Conservation (phyloP, 169 alveolate species). For the Plasmodium cynomolgi region DNA sequence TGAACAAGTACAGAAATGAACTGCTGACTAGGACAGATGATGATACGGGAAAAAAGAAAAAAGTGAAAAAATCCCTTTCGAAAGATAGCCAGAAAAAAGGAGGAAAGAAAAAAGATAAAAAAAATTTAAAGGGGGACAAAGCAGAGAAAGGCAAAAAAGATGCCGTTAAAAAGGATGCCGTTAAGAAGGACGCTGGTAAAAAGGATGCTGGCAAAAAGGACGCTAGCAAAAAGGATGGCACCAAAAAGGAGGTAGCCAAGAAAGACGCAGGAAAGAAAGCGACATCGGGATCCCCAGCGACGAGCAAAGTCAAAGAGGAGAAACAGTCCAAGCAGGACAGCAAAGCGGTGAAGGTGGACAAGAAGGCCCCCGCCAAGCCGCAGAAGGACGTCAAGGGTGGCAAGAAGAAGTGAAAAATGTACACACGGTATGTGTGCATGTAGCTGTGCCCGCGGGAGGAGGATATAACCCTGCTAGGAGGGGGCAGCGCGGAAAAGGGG, state of each 20-base stretch:
- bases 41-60: constrained; percentile 47
- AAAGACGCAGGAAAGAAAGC: constrained; percentile 1
- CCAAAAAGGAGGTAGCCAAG: background rate
- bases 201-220: background rate
- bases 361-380: constrained; percentile 16
- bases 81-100: constrained; percentile 10
- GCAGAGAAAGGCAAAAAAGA: background rate
- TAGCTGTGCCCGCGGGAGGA: background rate
- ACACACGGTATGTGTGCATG: background rate
- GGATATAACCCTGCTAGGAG: background rate
- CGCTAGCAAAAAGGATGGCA: background rate
- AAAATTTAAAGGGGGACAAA: constrained; percentile 19
- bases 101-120: constrained; percentile 5
- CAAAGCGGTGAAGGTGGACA: constrained; percentile 31
- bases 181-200: background rate
- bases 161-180: background rate
- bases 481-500: background rate
- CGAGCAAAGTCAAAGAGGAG: background rate
- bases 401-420: constrained; percentile 5
- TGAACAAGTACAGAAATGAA: constrained; percentile 78
- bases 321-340: background rate
- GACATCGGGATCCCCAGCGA: background rate
- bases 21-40: constrained; percentile 7
- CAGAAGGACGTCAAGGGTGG: constrained; percentile 8
- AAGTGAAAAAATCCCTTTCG: constrained; percentile 42